A percentile compares a stretch with the other conserved stretches of the same genome.
Evolutionary conservation across 345 rosid species (phyloP).

Genomic region (Salix suchowensis): DNA sequence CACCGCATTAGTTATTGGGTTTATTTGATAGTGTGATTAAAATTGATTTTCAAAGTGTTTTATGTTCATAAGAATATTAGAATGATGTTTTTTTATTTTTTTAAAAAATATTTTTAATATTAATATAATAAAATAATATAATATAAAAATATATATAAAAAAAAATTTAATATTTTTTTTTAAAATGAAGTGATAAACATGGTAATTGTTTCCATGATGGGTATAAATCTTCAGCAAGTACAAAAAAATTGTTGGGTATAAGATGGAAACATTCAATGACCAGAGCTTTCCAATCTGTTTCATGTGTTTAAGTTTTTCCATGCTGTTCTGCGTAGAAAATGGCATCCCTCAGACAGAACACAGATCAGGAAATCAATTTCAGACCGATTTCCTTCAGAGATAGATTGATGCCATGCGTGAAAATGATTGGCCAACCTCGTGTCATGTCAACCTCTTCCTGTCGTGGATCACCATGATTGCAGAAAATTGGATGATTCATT

Average conservation of each 20-base stretch:
- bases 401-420: slow-evolving; percentile 10
- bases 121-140: no score
- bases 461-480: background rate
- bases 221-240: background rate
- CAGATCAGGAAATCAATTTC: slow-evolving; percentile 20
- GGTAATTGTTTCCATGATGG: no score
- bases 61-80: fast-evolving
- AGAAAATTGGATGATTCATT: background rate
- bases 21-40: no score
- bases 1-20: fast-evolving
- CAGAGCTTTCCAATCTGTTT: background rate
- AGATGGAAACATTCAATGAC: background rate
- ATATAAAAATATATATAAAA: no score
- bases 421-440: slow-evolving; percentile 16
- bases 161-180: no score
- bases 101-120: no score
- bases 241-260: background rate
- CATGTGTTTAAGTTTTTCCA: background rate
- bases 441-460: slow-evolving; percentile 22
- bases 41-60: no score
- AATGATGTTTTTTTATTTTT: no score
- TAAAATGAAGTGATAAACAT: no score
- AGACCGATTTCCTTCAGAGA: background rate
- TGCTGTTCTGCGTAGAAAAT: background rate
- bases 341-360: background rate